Evolutionary conservation across 257 asterid genomes (phyloP), one percentile per base, ranked within the genome.

Genomic region (Leptodermis oblonga): DNA sequence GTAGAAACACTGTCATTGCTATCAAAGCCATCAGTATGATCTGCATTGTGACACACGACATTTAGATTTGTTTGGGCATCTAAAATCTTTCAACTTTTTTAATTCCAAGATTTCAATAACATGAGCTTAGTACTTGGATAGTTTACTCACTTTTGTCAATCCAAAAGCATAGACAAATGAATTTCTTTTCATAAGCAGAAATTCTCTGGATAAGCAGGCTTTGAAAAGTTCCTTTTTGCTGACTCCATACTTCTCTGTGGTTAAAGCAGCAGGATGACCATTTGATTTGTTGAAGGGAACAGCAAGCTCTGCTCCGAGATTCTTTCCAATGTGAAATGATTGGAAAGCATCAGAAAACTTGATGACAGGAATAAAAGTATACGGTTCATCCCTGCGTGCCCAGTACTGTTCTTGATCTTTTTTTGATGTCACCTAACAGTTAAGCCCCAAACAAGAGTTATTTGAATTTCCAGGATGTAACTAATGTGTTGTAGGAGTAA

Each of bases 1-100:
- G 92, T 69, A 92, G 86, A 67, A 87, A 92, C 80, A 90, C 90
- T 39, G 97, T 92, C 91, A 79, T 85, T 80, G 85, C 81, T 54
- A 90, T 80, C 69, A 82, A 71, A 58, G 90, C 83, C 77, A 85
- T 76, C 52, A 86, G 56, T 69, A 80, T 74, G 61, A 92, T 90
- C 97, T 92, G 91, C 79, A 82, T 78, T 3, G 20, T 34, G 23
- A 68, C 18, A 67, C 43, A 59, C 28, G 13, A 11, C 34, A 45
- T 7, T 65, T 3, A 46, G 4, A 17, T 31, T 65, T 23, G 36
- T 2, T 46, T 12, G 13, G 51, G 3, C 53, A 14, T 41, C 37
- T 39, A 41, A 4, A 62, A 12, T 3, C 30, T 39, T 62, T 8
- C 36, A 58, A 58, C 41, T 30, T 30, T 56, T 58, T 30, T n/a